Evolutionary conservation across 108 stramenopile genomes (phyloP).

Genomic region (Fragilaria crotonensis): DNA sequence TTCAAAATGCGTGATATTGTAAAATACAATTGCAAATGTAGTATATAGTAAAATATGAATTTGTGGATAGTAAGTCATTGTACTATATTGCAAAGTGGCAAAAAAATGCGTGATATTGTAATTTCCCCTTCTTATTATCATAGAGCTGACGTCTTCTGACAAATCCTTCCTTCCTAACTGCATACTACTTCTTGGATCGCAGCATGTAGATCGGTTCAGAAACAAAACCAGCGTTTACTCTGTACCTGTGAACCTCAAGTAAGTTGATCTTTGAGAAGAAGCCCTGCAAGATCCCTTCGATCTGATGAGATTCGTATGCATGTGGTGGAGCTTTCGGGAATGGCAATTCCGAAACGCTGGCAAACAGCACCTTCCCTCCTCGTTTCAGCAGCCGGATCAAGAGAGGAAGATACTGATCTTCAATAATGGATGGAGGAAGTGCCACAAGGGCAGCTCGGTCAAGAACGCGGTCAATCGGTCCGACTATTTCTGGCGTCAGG

Average conservation of each 20-base stretch:
- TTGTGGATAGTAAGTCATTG: too few species aligned
- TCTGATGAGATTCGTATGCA: neutral
- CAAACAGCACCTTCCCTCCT: conserved; percentile 3
- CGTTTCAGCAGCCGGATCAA: conserved; percentile 1
- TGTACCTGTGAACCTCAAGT: conserved; percentile 4
- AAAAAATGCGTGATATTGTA: too few species aligned
- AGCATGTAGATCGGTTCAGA: conserved; percentile 7
- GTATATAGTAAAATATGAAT: too few species aligned
- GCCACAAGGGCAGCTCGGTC: conserved; percentile 10
- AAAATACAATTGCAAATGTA: too few species aligned
- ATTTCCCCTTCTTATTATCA: too few species aligned
- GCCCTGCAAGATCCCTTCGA: neutral
- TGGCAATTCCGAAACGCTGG: conserved; percentile 4
- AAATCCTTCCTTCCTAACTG: neutral
- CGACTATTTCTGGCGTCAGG: conserved; percentile 3
- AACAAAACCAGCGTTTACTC: conserved; percentile 7
- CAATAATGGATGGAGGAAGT: conserved; percentile 4
- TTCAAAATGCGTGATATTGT: too few species aligned
- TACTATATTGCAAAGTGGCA: too few species aligned
- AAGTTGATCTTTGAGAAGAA: conserved; percentile 6
- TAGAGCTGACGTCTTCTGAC: too few species aligned
- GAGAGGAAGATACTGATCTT: conserved; percentile 9
- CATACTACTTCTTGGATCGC: neutral
- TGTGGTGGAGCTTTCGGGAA: conserved; percentile 8
- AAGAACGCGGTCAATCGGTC: neutral